Conservation (phyloP, 345 rosid species). For the Eutrema japonicum region DNA sequence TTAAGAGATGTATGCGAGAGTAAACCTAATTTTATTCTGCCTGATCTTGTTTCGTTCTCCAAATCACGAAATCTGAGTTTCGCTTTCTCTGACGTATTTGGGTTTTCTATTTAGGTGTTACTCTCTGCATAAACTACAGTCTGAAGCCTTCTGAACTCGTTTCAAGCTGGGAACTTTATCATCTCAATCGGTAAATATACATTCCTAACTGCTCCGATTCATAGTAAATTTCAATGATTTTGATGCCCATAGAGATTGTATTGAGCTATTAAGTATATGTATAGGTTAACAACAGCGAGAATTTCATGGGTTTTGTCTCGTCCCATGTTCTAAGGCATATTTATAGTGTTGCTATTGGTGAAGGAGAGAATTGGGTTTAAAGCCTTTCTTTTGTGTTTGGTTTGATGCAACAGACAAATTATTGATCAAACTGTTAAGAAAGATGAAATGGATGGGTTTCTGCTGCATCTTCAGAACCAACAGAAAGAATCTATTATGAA, state of each 20-base stretch:
- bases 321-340: too few species aligned
- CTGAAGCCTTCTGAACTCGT: conserved; percentile 79
- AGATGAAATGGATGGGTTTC: conserved; percentile 86
- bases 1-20: conserved; percentile 59
- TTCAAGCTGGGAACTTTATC: conserved; percentile 89
- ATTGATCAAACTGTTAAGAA: conserved; percentile 59
- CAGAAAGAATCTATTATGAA: conserved; percentile 65
- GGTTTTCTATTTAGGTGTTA: conserved; percentile 52
- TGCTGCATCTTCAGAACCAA: conserved; percentile 77
- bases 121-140: conserved; percentile 75
- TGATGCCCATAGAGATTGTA: neutral
- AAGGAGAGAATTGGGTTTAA: neutral
- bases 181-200: conserved; percentile 72
- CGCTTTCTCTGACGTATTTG: neutral
- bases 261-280: neutral
- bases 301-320: neutral
- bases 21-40: conserved; percentile 13
- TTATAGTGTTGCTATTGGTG: neutral
- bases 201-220: neutral
- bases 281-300: neutral
- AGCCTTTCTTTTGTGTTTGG: neutral
- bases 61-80: conserved; percentile 19
- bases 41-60: conserved; percentile 7
- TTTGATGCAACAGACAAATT: conserved; percentile 56
- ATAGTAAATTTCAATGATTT: neutral